phyloP scores from a whole-genome alignment of 108 stramenopile species.

The Discostella pseudostelligera region DNA sequence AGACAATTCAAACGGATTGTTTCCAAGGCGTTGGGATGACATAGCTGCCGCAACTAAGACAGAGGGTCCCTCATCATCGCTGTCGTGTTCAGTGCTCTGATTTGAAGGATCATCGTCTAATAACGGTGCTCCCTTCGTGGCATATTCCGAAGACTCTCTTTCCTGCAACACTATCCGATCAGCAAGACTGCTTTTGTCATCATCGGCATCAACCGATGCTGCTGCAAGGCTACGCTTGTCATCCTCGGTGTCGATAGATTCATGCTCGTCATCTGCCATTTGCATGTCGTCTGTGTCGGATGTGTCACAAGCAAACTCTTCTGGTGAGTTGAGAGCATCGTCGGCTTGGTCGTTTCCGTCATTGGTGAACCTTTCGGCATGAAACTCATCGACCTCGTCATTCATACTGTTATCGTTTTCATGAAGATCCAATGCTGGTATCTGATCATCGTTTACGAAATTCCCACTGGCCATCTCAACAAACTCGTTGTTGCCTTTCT shows the following conservation, averaged over 20 bases:
- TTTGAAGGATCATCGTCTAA: neutral
- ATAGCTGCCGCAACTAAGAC: conserved; percentile 47
- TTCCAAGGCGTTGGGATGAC: conserved; percentile 42
- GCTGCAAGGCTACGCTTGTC: conserved; percentile 42
- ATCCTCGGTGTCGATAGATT: conserved; percentile 46
- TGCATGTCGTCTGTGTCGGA: conserved; percentile 35
- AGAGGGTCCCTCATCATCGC: conserved; percentile 33
- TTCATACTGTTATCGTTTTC: neutral
- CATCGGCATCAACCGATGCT: conserved; percentile 34
- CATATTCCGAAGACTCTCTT: neutral
- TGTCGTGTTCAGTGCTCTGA: neutral
- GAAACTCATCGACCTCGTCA: neutral
- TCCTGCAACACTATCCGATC: conserved; percentile 20
- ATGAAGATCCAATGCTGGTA: neutral
- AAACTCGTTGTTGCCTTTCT: conserved; percentile 3
- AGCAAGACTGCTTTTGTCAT: conserved; percentile 22
- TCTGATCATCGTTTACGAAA: neutral
- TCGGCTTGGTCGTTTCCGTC: neutral
- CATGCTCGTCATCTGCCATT: conserved; percentile 50
- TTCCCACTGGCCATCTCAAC: neutral
- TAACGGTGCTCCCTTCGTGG: neutral
- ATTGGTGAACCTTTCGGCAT: neutral
- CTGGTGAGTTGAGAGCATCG: conserved; percentile 16
- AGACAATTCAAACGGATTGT: conserved; percentile 7
- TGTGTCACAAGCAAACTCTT: conserved; percentile 13